Percentiles rank a stretch among this genome's conserved stretches.
phyloP scores from a whole-genome alignment of 2,329 filamentous ascomycete species.

The Claviceps arundinis region DNA sequence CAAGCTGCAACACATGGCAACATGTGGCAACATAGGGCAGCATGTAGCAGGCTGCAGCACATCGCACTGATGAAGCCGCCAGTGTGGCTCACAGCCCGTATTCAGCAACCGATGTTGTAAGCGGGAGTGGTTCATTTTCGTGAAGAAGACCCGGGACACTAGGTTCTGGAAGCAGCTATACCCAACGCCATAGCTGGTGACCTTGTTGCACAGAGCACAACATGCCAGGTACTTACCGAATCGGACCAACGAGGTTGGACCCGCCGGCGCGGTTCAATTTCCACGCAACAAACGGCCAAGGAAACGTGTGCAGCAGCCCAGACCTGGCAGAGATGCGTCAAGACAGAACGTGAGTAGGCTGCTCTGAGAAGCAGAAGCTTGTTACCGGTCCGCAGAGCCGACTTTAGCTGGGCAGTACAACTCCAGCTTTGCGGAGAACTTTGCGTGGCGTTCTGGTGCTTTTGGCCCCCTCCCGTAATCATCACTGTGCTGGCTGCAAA shows the following conservation, averaged over 20 bases:
- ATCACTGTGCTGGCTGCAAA: neutral
- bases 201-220: neutral
- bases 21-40: neutral
- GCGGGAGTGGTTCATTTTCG: neutral
- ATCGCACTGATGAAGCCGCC: neutral
- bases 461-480: conserved; percentile 1
- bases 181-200: neutral
- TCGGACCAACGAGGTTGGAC: neutral
- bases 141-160: neutral
- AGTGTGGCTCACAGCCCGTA: neutral
- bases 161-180: neutral
- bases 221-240: neutral
- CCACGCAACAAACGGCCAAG: neutral
- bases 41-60: neutral
- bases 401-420: neutral
- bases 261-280: neutral
- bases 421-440: neutral
- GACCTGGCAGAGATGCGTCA: neutral
- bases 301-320: neutral
- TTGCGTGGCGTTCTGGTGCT: neutral
- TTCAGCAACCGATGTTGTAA: neutral
- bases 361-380: neutral
- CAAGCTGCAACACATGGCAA: neutral
- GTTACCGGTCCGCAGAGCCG: neutral
- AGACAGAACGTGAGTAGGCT: neutral